Conservation (phyloP, 148 eudicot species). For the Beta vulgaris region DNA sequence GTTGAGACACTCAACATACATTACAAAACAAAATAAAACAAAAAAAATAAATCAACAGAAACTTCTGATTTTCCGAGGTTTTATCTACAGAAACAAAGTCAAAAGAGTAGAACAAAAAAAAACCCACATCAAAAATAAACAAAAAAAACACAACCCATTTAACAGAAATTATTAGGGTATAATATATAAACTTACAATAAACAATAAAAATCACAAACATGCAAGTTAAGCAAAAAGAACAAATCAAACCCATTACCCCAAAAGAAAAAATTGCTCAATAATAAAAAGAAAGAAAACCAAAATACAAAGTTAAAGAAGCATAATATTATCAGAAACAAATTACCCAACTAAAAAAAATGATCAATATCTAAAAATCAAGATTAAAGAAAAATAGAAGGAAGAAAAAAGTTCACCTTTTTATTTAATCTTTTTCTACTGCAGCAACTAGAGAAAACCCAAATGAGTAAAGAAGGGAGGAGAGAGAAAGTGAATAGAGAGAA, state of each 20-base stretch:
- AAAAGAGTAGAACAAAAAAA: conserved; percentile 10
- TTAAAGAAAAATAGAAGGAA: neutral
- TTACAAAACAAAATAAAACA: too few species aligned
- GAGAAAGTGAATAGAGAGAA: conserved; percentile 1
- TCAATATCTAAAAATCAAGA: neutral
- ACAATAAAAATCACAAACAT: conserved; percentile 10
- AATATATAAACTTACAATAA: neutral
- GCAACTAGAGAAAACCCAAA: conserved; percentile 2
- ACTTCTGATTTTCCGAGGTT: neutral
- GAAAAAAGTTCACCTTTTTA: neutral
- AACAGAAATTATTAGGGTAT: conserved; percentile 1
- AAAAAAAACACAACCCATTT: neutral
- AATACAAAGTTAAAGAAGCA: conserved; percentile 8
- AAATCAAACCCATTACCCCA: conserved; percentile 12
- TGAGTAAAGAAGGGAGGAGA: neutral
- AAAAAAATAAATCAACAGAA: neutral
- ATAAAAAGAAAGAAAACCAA: neutral
- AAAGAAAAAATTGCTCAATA: conserved; percentile 12
- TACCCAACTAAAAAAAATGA: neutral
- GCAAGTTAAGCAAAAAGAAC: conserved; percentile 16
- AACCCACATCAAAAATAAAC: conserved; percentile 3
- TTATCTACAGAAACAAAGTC: neutral
- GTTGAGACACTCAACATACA: neutral
- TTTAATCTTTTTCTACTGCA: neutral
- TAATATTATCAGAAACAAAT: neutral